These are phyloP conservation scores for Alternaria alternata DNA, from an alignment of 2,329 filamentous ascomycete species.

Conservation along the genomic window DNA sequence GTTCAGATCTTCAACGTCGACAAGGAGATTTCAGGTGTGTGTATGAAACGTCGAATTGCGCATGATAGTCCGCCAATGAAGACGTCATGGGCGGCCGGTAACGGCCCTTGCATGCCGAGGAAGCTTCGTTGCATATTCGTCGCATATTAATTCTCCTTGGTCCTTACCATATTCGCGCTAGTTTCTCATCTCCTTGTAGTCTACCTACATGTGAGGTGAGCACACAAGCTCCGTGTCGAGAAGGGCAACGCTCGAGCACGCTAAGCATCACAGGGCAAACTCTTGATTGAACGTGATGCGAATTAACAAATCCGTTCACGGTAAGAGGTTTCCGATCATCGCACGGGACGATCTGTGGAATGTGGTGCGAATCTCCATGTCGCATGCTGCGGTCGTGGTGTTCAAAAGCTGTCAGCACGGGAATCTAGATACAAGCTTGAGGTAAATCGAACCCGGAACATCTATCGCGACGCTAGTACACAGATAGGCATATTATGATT, in stretches of 20 bases:
- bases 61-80: slow-evolving; percentile 1
- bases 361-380: background rate
- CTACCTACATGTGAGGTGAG: slow-evolving; percentile 19
- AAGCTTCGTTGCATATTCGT: slow-evolving; percentile 17
- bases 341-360: background rate
- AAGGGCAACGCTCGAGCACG: slow-evolving; percentile 10
- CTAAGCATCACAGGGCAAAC: slow-evolving; percentile 11
- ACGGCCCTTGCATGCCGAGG: slow-evolving; percentile 4
- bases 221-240: slow-evolving; percentile 15
- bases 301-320: background rate
- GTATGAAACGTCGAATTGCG: slow-evolving; percentile 2
- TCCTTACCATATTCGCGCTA: slow-evolving; percentile 13
- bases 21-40: slow-evolving; percentile 6
- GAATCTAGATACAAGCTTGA: background rate
- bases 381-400: background rate
- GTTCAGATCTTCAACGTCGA: background rate
- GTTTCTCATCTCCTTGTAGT: slow-evolving; percentile 17
- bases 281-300: slow-evolving; percentile 11
- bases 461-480: background rate
- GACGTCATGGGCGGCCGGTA: background rate
- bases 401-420: background rate
- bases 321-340: background rate
- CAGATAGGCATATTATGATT: background rate
- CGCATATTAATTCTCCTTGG: slow-evolving; percentile 26
- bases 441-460: background rate